Conservation (phyloP, 2,329 filamentous ascomycete species). For the Aspergillus fijiensis region DNA sequence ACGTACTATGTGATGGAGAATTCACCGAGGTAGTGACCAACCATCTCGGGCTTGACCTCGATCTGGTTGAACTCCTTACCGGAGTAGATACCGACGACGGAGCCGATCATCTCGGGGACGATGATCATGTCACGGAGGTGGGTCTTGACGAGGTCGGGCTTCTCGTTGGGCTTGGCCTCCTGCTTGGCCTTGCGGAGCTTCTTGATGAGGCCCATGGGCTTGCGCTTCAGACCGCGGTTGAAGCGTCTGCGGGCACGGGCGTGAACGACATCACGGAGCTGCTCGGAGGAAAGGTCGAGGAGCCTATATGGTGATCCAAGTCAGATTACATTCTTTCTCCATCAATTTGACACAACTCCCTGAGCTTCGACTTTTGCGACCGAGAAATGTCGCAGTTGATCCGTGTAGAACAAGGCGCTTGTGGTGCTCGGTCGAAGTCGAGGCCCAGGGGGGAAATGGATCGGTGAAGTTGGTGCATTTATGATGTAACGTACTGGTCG, state of each 20-base stretch:
- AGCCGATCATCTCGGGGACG: slow-evolving; percentile 99
- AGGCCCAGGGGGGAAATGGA: slow-evolving; percentile 2
- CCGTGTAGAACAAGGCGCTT: background rate
- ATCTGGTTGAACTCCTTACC: slow-evolving; percentile 99
- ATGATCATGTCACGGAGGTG: slow-evolving; percentile 99
- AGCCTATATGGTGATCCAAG: slow-evolving; percentile 63
- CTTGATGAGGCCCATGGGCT: slow-evolving; percentile 99
- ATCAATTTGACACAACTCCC: slow-evolving; percentile 4
- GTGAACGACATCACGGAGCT: slow-evolving; percentile 99
- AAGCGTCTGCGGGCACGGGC: slow-evolving; percentile 97
- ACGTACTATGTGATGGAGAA: slow-evolving; percentile 99
- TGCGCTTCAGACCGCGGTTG: slow-evolving; percentile 99
- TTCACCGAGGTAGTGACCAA: slow-evolving; percentile 98
- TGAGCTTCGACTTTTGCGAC: slow-evolving; percentile 8
- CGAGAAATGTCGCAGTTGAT: slow-evolving; percentile 7
- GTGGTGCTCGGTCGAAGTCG: slow-evolving; percentile 19
- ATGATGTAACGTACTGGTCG: slow-evolving; percentile 75
- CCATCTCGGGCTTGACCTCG: slow-evolving; percentile 99
- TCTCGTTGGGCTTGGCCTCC: slow-evolving; percentile 99
- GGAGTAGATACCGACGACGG: slow-evolving; percentile 98
- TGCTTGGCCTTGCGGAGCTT: slow-evolving; percentile 99
- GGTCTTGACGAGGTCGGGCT: slow-evolving; percentile 98
- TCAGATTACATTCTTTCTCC: slow-evolving; percentile 20
- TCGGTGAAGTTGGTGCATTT: slow-evolving; percentile 6
- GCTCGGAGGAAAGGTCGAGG: slow-evolving; percentile 96